Evolutionary conservation across 805 yeast species (phyloP).

Genomic region (Metschnikowia lochheadii): DNA sequence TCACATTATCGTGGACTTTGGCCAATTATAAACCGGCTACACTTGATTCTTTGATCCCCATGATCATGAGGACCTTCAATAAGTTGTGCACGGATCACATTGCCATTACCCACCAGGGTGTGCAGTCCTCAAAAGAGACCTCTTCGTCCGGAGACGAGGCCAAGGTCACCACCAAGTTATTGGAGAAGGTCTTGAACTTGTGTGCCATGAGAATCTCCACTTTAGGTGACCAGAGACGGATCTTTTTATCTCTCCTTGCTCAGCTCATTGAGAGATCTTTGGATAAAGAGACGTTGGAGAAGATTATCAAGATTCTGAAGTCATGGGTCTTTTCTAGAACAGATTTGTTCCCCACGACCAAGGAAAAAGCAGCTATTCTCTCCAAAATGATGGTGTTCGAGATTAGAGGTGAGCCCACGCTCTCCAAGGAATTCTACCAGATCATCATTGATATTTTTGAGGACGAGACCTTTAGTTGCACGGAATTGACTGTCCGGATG

Average conservation of each 20-base stretch:
- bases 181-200: slow-evolving; percentile 72
- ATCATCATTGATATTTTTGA: slow-evolving; percentile 86
- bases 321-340: slow-evolving; percentile 84
- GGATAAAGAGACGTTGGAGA: slow-evolving; percentile 68
- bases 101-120: slow-evolving; percentile 52
- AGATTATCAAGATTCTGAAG: slow-evolving; percentile 73
- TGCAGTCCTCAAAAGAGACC: slow-evolving; percentile 27
- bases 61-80: slow-evolving; percentile 81
- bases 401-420: slow-evolving; percentile 74
- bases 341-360: slow-evolving; percentile 87
- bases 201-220: slow-evolving; percentile 76
- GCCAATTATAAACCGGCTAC: slow-evolving; percentile 69
- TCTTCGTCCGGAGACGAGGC: slow-evolving; percentile 62
- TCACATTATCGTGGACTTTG: slow-evolving; percentile 76
- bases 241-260: slow-evolving; percentile 79
- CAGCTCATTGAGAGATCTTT: slow-evolving; percentile 85
- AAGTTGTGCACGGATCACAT: slow-evolving; percentile 86
- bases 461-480: slow-evolving; percentile 67
- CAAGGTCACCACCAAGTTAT: slow-evolving; percentile 67
- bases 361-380: slow-evolving; percentile 92
- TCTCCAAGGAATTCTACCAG: slow-evolving; percentile 75
- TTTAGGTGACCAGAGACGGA: slow-evolving; percentile 91
- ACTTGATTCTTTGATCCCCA: slow-evolving; percentile 70
- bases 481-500: slow-evolving; percentile 90
- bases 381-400: slow-evolving; percentile 94